These are phyloP conservation scores for Carex cristatella DNA, from an alignment of 176 grass and related monocot species.

Conservation along the genomic window DNA sequence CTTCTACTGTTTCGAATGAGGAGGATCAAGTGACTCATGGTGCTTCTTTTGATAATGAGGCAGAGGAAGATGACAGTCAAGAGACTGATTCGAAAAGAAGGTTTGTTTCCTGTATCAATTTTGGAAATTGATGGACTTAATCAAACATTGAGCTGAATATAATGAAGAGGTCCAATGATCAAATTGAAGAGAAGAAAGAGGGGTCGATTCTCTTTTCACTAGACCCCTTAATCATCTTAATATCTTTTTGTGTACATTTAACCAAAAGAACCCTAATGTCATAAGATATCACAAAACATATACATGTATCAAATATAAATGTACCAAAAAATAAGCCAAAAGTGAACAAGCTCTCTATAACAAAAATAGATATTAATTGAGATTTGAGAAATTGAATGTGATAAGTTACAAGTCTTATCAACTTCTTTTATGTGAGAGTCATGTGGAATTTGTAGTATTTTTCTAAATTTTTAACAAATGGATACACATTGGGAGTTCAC, in stretches of 20 bases:
- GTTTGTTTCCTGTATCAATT: conserved; percentile 25
- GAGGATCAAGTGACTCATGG: conserved; percentile 63
- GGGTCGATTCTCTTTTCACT: too few relatives aligned
- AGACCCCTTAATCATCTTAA: too few relatives aligned
- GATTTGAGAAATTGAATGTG: not conserved
- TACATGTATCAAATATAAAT: too few relatives aligned
- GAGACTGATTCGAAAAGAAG: conserved; percentile 92
- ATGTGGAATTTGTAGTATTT: not conserved
- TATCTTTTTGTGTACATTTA: too few relatives aligned
- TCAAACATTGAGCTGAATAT: too few relatives aligned
- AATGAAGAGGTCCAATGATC: too few relatives aligned
- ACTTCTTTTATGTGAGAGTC: not conserved
- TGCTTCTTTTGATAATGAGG: conserved; percentile 38
- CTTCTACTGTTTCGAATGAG: conserved; percentile 73
- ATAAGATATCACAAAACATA: too few relatives aligned
- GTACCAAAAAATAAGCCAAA: too few relatives aligned
- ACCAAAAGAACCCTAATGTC: too few relatives aligned
- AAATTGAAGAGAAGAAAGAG: too few relatives aligned
- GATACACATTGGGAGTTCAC: not conserved
- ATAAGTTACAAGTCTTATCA: not conserved
- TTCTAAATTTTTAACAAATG: not conserved
- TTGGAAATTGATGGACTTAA: too few relatives aligned
- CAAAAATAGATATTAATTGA: not conserved
- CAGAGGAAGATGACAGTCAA: conserved; percentile 50
- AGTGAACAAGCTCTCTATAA: too few relatives aligned